Base-by-base conservation (phyloP, 1,284 basidiomycete species). In the Violaceomyces palustris region DNA sequence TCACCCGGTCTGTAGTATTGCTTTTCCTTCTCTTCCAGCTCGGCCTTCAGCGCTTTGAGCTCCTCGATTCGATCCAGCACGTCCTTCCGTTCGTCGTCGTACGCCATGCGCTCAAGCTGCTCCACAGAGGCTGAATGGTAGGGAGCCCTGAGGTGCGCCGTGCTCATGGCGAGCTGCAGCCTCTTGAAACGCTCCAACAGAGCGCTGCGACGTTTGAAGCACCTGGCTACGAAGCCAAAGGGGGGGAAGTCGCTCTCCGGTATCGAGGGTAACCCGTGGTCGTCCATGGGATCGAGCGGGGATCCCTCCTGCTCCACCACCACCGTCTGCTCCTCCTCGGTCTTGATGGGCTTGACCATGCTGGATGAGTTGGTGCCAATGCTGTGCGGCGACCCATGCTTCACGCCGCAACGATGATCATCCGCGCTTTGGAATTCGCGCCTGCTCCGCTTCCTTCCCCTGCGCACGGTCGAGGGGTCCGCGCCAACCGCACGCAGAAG, bases 31-130 rank as follows among this genome's bases (percentile, higher is more conserved):
- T 39, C n/a, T 24, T 68, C 65, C 21, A 68, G 51, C 39, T 64
- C 45, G 8, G 53, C 45, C 12, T 62, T 62, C 36, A 51, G 51
- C 17, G 45, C 14, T 24, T 59, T 60, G 38, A 63, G 58, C 39
- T 65, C 37, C 17, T 56, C 53, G 10, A 62, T 57, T 35, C 58
- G 42, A 18, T 50, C 53, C 18, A 61, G 48, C 24, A 58, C 52
- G 5, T 53, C 30, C 12, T 50, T 45, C 21, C 58, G 41, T 29
- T 68, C 65, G 33, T 68, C 61, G 25, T 57, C 59, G 45, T 68
- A 65, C 6, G 59, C 56, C 14, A 65, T 49, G 5, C 65, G 49
- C 35, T 68, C 65, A 15, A 65, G 47, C 17, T 61, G 53, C 47
- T 68, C 65, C 31, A 61, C 47, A 17, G 55, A 54, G 3, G 50